A percentile compares a stretch with the other conserved stretches of the same genome.
Evolutionary conservation across 805 yeast species (phyloP).

Genomic region (Sugiyamaella americana): DNA sequence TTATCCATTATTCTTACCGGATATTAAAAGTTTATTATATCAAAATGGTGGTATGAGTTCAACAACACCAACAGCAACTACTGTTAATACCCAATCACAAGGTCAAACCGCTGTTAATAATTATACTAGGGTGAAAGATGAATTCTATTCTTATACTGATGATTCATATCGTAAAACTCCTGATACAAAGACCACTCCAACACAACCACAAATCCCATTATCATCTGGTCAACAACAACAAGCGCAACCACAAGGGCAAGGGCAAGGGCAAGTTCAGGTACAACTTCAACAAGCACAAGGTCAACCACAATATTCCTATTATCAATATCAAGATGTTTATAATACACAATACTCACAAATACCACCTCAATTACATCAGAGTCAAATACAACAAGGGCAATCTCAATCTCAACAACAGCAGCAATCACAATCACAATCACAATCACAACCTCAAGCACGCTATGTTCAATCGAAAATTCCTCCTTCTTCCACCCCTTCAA

Average conservation of each 20-base stretch:
- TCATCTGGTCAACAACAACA: not conserved
- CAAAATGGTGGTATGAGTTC: constrained; percentile 16
- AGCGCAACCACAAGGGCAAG: not conserved
- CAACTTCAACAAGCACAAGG: too few species aligned
- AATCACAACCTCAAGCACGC: not conserved
- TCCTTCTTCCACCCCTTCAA: not conserved
- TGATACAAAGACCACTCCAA: too few species aligned
- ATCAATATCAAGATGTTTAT: not conserved
- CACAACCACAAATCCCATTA: not conserved
- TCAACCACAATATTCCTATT: not conserved
- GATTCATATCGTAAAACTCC: too few species aligned
- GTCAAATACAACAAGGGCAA: not conserved
- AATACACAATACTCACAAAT: not conserved
- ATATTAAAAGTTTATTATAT: constrained; percentile 46
- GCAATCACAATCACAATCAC: not conserved
- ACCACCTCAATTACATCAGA: not conserved
- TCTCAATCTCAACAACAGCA: not conserved
- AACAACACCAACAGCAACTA: not conserved
- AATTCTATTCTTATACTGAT: not conserved
- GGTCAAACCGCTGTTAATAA: not conserved
- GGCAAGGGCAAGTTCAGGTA: too few species aligned
- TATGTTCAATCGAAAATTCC: not conserved
- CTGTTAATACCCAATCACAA: not conserved
- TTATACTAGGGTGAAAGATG: not conserved
- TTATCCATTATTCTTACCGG: constrained; percentile 67